These are phyloP conservation scores for Aspergillus quadrilineatus DNA, from an alignment of 2,329 filamentous ascomycete genomes.

Conservation along the genomic window DNA sequence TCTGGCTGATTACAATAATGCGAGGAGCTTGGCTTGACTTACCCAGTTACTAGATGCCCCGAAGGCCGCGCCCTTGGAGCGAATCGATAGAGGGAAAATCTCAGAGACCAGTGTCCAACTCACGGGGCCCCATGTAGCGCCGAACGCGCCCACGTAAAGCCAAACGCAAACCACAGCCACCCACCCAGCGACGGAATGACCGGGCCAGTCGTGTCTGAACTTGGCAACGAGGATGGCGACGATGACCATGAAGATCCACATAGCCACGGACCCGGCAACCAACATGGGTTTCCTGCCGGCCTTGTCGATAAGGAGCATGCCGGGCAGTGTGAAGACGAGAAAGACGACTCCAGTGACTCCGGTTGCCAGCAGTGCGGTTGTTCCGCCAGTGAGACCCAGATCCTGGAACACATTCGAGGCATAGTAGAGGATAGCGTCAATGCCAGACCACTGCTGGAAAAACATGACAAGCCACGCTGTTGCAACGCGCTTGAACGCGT, in stretches of 20 bases:
- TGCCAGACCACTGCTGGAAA: constrained; percentile 20
- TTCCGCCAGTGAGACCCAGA: constrained; percentile 36
- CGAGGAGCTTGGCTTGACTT: not conserved
- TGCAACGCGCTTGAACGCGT: constrained; percentile 39
- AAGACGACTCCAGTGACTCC: constrained; percentile 43
- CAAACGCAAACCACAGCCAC: constrained; percentile 30
- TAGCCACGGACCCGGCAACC: constrained; percentile 24
- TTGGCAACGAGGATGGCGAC: constrained; percentile 29
- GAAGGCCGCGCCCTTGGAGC: constrained; percentile 30
- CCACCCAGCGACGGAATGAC: constrained; percentile 28
- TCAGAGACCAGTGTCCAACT: constrained; percentile 31
- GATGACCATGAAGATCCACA: constrained; percentile 28
- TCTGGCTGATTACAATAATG: not conserved
- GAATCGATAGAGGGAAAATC: constrained; percentile 30
- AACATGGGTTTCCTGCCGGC: constrained; percentile 32
- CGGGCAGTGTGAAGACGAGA: constrained; percentile 30
- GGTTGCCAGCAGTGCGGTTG: constrained; percentile 39
- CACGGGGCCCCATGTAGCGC: constrained; percentile 30
- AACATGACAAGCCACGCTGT: constrained; percentile 42
- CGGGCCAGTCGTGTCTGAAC: constrained; percentile 29
- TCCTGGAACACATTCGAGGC: constrained; percentile 37
- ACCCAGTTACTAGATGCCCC: constrained; percentile 32
- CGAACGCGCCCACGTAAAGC: constrained; percentile 28
- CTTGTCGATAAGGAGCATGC: constrained; percentile 32
- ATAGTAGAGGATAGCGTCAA: constrained; percentile 40